Percentiles rank a stretch among this genome's conserved stretches.
phyloP scores from a whole-genome alignment of 805 yeast species.

The Yamadazyma laniorum region DNA sequence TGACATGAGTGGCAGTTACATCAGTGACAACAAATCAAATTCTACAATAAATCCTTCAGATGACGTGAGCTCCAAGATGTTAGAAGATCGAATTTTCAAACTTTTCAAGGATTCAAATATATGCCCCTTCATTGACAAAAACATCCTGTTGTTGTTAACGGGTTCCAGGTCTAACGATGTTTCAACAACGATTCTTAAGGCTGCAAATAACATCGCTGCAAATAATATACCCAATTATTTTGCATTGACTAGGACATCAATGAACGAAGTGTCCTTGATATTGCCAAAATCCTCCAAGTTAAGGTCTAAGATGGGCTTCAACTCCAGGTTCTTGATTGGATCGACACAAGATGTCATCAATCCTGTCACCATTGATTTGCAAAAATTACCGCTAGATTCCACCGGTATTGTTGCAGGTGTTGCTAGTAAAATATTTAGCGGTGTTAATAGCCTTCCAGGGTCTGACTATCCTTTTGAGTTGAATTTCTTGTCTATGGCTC shows the following conservation, averaged over 20 bases:
- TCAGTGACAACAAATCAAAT: slow-evolving; percentile 15
- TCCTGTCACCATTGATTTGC: slow-evolving; percentile 57
- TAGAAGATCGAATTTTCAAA: slow-evolving; percentile 37
- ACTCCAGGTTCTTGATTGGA: slow-evolving; percentile 47
- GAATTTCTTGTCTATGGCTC: slow-evolving; percentile 61
- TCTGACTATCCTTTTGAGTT: slow-evolving; percentile 38
- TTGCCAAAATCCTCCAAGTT: slow-evolving; percentile 41
- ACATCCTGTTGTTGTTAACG: slow-evolving; percentile 47
- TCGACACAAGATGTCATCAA: slow-evolving; percentile 54
- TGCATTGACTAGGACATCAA: slow-evolving; percentile 52
- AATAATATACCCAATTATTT: slow-evolving; percentile 41
- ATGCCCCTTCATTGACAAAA: slow-evolving; percentile 42
- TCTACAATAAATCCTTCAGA: not conserved
- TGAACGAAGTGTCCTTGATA: slow-evolving; percentile 49
- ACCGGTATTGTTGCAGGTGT: slow-evolving; percentile 69
- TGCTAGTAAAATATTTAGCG: slow-evolving; percentile 47
- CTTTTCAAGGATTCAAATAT: slow-evolving; percentile 37
- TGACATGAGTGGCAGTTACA: slow-evolving; percentile 43
- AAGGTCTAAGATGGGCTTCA: slow-evolving; percentile 39
- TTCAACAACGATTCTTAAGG: slow-evolving; percentile 38
- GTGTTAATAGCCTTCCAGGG: slow-evolving; percentile 19
- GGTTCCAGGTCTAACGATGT: slow-evolving; percentile 58
- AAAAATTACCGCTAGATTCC: slow-evolving; percentile 53
- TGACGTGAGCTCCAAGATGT: slow-evolving; percentile 1
- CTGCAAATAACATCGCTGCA: slow-evolving; percentile 38